A percentile compares a stretch with the other conserved stretches of the same genome.
Evolutionary conservation across 164 flowering plant genomes (phyloP).

Genomic region (Tinospora cordifolia): DNA sequence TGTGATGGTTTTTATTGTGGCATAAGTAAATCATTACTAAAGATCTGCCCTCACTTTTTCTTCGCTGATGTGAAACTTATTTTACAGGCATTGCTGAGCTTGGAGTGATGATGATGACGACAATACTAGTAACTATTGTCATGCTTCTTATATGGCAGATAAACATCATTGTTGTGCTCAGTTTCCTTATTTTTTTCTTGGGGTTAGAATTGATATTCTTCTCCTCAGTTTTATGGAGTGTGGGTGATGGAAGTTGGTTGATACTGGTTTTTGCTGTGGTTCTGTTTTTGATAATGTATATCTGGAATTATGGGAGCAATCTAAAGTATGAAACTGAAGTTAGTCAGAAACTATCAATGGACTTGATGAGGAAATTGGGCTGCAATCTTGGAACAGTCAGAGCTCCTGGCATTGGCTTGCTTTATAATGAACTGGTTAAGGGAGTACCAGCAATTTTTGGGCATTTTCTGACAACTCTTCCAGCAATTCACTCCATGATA

Average conservation of each 20-base stretch:
- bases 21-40: not conserved
- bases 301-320: slow-evolving; percentile 99
- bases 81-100: slow-evolving; percentile 85
- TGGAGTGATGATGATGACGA: slow-evolving; percentile 96
- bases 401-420: slow-evolving; percentile 95
- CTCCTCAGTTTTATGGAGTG: slow-evolving; percentile 80
- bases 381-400: slow-evolving; percentile 82
- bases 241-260: slow-evolving; percentile 95
- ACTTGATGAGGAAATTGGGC: slow-evolving; percentile 75
- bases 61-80: slow-evolving; percentile 13
- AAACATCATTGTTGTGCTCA: slow-evolving; percentile 61
- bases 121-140: slow-evolving; percentile 73
- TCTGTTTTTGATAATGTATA: slow-evolving; percentile 69
- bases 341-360: slow-evolving; percentile 80
- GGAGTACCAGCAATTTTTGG: slow-evolving; percentile 97
- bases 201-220: slow-evolving; percentile 77
- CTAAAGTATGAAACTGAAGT: slow-evolving; percentile 97
- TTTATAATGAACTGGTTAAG: slow-evolving; percentile 87
- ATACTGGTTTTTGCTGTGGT: slow-evolving; percentile 72
- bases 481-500: slow-evolving; percentile 95
- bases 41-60: not conserved
- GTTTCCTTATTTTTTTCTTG: slow-evolving; percentile 61
- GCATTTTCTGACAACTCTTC: slow-evolving; percentile 89
- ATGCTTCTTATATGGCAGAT: slow-evolving; percentile 99
- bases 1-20: not conserved